Conservation (phyloP, 2,329 filamentous ascomycete genomes). For the Didymella keratinophila region DNA sequence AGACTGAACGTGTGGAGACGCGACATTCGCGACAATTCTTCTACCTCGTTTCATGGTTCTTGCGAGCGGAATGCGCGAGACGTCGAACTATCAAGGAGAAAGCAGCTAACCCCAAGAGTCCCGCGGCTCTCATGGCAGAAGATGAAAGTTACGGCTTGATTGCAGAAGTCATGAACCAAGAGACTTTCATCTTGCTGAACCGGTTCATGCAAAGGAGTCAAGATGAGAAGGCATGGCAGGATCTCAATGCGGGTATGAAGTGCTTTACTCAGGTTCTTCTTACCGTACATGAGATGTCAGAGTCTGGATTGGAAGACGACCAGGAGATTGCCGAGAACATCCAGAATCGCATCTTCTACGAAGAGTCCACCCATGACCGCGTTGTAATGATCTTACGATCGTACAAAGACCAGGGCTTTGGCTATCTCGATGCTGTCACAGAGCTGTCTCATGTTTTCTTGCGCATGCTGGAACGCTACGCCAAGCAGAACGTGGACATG, state of each 20-base stretch:
- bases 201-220: slow-evolving; percentile 79
- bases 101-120: slow-evolving; percentile 56
- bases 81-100: slow-evolving; percentile 65
- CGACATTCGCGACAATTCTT: slow-evolving; percentile 87
- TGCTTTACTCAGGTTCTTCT: slow-evolving; percentile 95
- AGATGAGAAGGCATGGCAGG: slow-evolving; percentile 86
- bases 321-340: slow-evolving; percentile 98
- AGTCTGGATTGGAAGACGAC: slow-evolving; percentile 86
- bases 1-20: slow-evolving; percentile 80
- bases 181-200: slow-evolving; percentile 90
- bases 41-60: slow-evolving; percentile 91
- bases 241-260: slow-evolving; percentile 86
- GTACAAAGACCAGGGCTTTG: slow-evolving; percentile 95
- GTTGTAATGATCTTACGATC: slow-evolving; percentile 79
- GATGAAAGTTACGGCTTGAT: slow-evolving; percentile 84
- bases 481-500: slow-evolving; percentile 92
- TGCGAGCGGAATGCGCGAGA: slow-evolving; percentile 81
- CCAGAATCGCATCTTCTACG: slow-evolving; percentile 96
- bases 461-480: slow-evolving; percentile 89
- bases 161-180: slow-evolving; percentile 88
- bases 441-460: slow-evolving; percentile 92
- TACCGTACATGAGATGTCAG: slow-evolving; percentile 90
- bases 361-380: slow-evolving; percentile 90
- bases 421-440: slow-evolving; percentile 90
- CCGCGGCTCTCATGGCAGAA: slow-evolving; percentile 54